phyloP scores from a whole-genome alignment of 1,139 yeast species.

The Kodamaea plutei region DNA sequence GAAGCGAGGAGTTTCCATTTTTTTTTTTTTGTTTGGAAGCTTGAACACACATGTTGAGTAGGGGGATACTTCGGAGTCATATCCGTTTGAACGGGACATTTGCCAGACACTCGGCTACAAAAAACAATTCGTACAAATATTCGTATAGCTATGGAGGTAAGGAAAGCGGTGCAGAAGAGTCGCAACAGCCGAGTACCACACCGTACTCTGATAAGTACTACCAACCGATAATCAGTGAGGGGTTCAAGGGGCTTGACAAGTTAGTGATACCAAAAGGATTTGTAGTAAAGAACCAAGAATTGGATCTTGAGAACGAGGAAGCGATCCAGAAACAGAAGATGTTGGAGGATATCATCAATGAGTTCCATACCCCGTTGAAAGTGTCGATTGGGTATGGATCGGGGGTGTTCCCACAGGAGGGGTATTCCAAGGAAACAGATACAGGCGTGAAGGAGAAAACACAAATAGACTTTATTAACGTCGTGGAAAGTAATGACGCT shows the following conservation, averaged over 20 bases:
- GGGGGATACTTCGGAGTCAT: too few relatives aligned
- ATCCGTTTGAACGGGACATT: too few relatives aligned
- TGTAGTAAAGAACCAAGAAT: slow-evolving; percentile 47
- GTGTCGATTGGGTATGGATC: slow-evolving; percentile 93
- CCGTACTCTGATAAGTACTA: slow-evolving; percentile 27
- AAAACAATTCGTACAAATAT: too few relatives aligned
- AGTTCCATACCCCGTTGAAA: slow-evolving; percentile 65
- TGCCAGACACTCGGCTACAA: too few relatives aligned
- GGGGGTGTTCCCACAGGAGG: slow-evolving; percentile 80
- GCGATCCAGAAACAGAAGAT: slow-evolving; percentile 20
- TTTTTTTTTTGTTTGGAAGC: too few relatives aligned
- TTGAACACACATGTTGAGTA: too few relatives aligned
- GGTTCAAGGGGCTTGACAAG: slow-evolving; percentile 24
- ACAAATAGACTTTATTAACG: slow-evolving; percentile 85
- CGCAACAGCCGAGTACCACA: too few relatives aligned
- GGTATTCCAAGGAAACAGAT: slow-evolving; percentile 29
- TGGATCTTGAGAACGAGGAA: slow-evolving; percentile 39
- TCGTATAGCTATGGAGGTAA: too few relatives aligned
- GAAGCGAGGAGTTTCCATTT: too few relatives aligned
- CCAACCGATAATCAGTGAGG: slow-evolving; percentile 27
- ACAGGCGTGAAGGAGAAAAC: slow-evolving; percentile 24
- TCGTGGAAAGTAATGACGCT: slow-evolving; percentile 65
- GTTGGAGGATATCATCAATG: slow-evolving; percentile 47
- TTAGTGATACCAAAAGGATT: slow-evolving; percentile 23
- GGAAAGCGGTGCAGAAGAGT: too few relatives aligned